phyloP scores from a whole-genome alignment of 163 green algal species.

The Chlamydomonas reinhardtii region DNA sequence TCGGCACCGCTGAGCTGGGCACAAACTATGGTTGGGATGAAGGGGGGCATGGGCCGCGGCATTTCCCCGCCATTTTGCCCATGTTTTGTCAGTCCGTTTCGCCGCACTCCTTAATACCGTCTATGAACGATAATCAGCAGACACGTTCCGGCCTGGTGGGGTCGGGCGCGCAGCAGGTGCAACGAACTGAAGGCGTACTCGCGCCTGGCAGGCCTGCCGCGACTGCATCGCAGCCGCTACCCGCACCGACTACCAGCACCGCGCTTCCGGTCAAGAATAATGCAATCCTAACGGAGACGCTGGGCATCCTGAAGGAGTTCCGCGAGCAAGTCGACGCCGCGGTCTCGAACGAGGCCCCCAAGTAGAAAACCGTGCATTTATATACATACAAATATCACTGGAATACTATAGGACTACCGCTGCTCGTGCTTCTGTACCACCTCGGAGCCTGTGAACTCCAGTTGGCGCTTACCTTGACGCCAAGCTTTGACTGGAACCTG shows the following conservation, averaged over 20 bases:
- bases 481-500: background rate
- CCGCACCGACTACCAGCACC: slow-evolving; percentile 4
- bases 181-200: slow-evolving; percentile 20
- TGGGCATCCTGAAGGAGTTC: slow-evolving; percentile 26
- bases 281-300: slow-evolving; percentile 17
- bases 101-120: too few species aligned
- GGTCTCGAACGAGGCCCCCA: background rate
- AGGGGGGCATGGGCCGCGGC: too few species aligned
- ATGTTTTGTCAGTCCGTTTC: too few species aligned
- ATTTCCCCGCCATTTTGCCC: too few species aligned
- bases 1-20: too few species aligned
- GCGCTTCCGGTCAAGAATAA: slow-evolving; percentile 42
- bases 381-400: background rate
- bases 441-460: background rate
- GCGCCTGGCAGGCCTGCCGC: background rate
- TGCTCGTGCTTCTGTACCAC: background rate
- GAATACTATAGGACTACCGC: too few species aligned
- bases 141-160: background rate
- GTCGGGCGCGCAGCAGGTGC: slow-evolving; percentile 15
- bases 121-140: background rate
- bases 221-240: background rate
- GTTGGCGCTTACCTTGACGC: background rate
- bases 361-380: background rate
- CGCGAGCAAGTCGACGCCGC: slow-evolving; percentile 3
- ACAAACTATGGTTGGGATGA: too few species aligned